These are phyloP conservation scores for Claviceps sp. DNA, from an alignment of 2,329 filamentous ascomycete genomes.

Conservation along the genomic window DNA sequence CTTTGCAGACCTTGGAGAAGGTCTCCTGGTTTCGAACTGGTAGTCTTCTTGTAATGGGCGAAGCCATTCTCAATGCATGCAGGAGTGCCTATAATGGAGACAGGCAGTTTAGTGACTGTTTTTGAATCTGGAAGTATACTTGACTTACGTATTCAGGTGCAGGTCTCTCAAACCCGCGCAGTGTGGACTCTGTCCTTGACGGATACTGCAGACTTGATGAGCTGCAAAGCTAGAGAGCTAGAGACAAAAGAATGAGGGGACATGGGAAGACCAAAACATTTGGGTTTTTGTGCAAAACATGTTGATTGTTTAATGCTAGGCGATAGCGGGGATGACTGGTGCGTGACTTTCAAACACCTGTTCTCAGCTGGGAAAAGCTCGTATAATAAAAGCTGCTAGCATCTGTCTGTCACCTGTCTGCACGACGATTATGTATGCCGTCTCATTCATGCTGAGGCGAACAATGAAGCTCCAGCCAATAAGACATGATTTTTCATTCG, in stretches of 20 bases:
- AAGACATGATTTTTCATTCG: neutral
- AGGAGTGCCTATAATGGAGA: neutral
- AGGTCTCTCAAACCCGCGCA: neutral
- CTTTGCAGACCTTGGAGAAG: slow-evolving; percentile 2
- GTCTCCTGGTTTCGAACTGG: neutral
- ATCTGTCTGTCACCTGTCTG: too few species aligned
- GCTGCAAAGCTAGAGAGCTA: neutral
- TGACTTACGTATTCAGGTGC: neutral
- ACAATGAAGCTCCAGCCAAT: too few species aligned
- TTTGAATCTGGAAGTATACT: neutral
- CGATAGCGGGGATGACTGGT: too few species aligned
- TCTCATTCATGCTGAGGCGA: too few species aligned
- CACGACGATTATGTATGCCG: too few species aligned
- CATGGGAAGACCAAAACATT: neutral
- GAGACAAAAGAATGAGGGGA: neutral
- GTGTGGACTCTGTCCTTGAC: neutral
- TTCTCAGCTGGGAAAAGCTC: neutral
- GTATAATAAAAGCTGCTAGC: neutral
- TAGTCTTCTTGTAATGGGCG: neutral
- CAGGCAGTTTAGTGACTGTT: neutral
- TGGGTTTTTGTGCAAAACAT: neutral
- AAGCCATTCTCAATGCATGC: neutral
- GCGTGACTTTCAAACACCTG: neutral
- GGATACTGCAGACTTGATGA: neutral
- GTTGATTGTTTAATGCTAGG: neutral